Conservation (phyloP, 2,329 filamentous ascomycete genomes). For the Aspergillus proliferans region DNA sequence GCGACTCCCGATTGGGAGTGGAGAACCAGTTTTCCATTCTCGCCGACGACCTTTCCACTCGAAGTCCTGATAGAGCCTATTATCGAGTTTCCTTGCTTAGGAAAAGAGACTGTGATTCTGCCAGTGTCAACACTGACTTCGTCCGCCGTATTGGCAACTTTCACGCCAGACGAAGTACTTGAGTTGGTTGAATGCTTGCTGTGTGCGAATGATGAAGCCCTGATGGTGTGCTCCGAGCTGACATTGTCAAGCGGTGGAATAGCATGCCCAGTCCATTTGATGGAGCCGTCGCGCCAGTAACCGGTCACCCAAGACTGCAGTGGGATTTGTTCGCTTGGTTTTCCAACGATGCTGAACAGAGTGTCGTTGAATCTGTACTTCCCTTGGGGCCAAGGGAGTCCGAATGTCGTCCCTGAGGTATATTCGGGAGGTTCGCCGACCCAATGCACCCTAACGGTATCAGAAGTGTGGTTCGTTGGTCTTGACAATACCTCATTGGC, state of each 20-base stretch:
- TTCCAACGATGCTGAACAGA: conserved; percentile 28
- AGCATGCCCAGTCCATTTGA: conserved; percentile 58
- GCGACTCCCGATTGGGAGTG: conserved; percentile 46
- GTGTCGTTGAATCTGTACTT: conserved; percentile 34
- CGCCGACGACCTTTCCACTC: conserved; percentile 39
- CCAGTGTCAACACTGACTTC: conserved; percentile 41
- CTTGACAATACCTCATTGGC: neutral
- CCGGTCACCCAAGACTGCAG: conserved; percentile 54
- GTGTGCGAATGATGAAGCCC: conserved; percentile 11
- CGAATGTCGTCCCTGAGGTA: conserved; percentile 39
- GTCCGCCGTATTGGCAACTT: neutral
- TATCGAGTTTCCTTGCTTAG: conserved; percentile 38
- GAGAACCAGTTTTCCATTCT: conserved; percentile 47
- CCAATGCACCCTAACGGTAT: conserved; percentile 24
- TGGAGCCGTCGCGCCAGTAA: conserved; percentile 55
- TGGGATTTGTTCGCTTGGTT: conserved; percentile 11
- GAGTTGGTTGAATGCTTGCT: neutral
- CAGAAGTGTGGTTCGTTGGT: neutral
- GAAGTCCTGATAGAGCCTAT: conserved; percentile 37
- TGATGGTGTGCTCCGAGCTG: conserved; percentile 41
- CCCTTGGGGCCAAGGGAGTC: conserved; percentile 39
- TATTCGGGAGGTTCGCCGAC: conserved; percentile 34
- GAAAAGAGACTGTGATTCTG: conserved; percentile 38
- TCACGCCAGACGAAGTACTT: neutral
- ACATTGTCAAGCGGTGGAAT: conserved; percentile 40